Evolutionary conservation across 2,329 filamentous ascomycete genomes (phyloP).

Genomic region (Ophiostoma montium): DNA sequence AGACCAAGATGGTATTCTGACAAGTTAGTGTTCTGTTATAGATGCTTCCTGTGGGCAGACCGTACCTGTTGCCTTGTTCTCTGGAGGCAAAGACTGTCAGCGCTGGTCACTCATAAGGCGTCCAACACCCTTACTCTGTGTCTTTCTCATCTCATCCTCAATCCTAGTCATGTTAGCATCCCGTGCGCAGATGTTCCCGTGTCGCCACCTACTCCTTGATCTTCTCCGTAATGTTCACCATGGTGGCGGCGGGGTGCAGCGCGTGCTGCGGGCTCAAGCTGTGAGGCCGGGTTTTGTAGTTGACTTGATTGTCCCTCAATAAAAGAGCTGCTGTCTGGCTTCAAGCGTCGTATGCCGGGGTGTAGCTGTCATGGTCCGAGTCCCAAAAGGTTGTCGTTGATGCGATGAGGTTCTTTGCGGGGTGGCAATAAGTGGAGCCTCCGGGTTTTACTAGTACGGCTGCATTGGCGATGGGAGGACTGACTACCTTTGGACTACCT

Average conservation of each 20-base stretch:
- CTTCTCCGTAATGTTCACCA: conserved; percentile 99
- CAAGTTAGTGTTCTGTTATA: too few species aligned
- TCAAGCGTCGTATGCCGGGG: too few species aligned
- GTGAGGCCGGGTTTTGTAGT: too few species aligned
- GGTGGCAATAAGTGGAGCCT: neutral
- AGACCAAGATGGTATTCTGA: conserved; percentile 95
- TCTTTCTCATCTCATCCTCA: conserved; percentile 98
- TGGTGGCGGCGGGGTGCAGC: conserved; percentile 29
- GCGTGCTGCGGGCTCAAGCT: conserved; percentile 6
- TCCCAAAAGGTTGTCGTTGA: neutral
- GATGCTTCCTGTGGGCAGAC: too few species aligned
- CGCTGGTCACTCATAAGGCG: neutral
- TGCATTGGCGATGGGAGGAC: too few species aligned
- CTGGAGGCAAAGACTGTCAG: conserved; percentile 31
- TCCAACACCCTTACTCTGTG: conserved; percentile 56
- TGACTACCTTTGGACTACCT: too few species aligned
- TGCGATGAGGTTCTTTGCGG: neutral
- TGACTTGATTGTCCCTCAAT: neutral
- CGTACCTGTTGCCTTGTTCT: conserved; percentile 98
- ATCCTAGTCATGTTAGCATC: conserved; percentile 49
- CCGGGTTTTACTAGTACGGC: neutral
- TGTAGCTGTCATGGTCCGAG: neutral
- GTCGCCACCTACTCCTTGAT: conserved; percentile 75
- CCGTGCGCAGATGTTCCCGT: neutral
- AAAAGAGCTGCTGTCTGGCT: neutral